Base-by-base conservation (phyloP, 768 basidiomycete genomes). In the Trametes villosa region DNA sequence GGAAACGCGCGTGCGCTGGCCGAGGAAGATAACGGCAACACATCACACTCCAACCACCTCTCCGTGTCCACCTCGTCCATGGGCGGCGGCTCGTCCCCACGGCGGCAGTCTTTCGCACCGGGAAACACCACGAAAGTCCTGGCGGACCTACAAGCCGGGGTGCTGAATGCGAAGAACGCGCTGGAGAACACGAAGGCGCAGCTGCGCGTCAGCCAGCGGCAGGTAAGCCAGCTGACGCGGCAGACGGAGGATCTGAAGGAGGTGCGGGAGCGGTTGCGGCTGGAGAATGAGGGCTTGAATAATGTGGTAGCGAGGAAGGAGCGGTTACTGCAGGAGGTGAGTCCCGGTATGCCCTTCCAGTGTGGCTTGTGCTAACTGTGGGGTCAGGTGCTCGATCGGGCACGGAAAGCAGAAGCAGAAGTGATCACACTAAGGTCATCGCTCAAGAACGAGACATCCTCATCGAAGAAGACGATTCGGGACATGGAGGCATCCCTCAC, bases 161-260 rank as follows among this genome's bases (percentile, higher is more conserved):
- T 94, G 8, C 78, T 87, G 44, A 87, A 88, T 64, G 89, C 91
- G 29, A 82, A 86, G 49, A 88, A 86, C 62, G 91, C 91, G 50
- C 78, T 96, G 58, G 94, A 96, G 72, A 92, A 93, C 70, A 92
- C 94, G 12, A 91, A 92, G 70, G 77, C 83, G 20, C 94, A 96
- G 71, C 78, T 96, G 45, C 75, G 94, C 60, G 72, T 93, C 41
- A 89, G 89, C 9, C 93, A 96, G 71, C 79, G 92, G 59, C 87
- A 85, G 48, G 94, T 94, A 12, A 91, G 91, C 29, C 88, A 91
- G 71, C 74, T 94, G 42, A 94, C 92, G 38, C 78, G 92, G 44
- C 91, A 91, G 74, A 89, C 88, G 26, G 94, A 95, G 71, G 94
- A 96, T 72, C 72, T 94, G 71, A 94, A 94, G 71, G 94, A 95